phyloP scores from a whole-genome alignment of 1,139 yeast species.

The Taiozyma sp. region DNA sequence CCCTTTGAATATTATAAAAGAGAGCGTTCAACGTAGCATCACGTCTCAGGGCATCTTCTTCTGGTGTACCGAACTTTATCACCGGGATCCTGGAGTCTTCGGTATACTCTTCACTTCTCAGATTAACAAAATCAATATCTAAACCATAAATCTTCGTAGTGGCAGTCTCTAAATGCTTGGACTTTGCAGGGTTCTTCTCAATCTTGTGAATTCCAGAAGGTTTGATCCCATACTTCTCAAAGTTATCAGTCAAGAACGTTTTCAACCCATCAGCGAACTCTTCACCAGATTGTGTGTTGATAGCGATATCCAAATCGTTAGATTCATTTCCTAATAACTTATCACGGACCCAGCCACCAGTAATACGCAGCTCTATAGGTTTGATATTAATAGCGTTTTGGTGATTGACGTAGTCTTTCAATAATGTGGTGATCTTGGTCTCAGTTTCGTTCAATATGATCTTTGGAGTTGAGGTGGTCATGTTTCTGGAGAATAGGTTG shows the following conservation, averaged over 20 bases:
- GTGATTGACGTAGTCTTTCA: slow-evolving; percentile 32
- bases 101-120: slow-evolving; percentile 83
- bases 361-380: slow-evolving; percentile 60
- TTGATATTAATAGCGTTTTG: slow-evolving; percentile 11
- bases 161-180: slow-evolving; percentile 94
- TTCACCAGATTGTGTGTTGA: slow-evolving; percentile 80
- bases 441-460: slow-evolving; percentile 46
- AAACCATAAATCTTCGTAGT: slow-evolving; percentile 79
- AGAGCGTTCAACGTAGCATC: slow-evolving; percentile 94
- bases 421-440: slow-evolving; percentile 38
- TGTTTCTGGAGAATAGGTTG: not conserved
- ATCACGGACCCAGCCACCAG: slow-evolving; percentile 99
- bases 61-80: slow-evolving; percentile 77
- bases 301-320: slow-evolving; percentile 89
- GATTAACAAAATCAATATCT: slow-evolving; percentile 89
- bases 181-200: slow-evolving; percentile 89
- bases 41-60: slow-evolving; percentile 86
- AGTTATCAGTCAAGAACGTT: slow-evolving; percentile 39
- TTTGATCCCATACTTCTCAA: slow-evolving; percentile 37
- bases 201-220: slow-evolving; percentile 69
- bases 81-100: slow-evolving; percentile 78
- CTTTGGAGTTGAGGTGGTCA: slow-evolving; percentile 6
- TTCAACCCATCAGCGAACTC: slow-evolving; percentile 71
- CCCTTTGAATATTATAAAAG: slow-evolving; percentile 72
- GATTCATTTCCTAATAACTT: slow-evolving; percentile 76